Percentiles rank a stretch among this genome's conserved stretches.
phyloP scores from a whole-genome alignment of 2,329 filamentous ascomycete genomes.

The Colletotrichum sp. region DNA sequence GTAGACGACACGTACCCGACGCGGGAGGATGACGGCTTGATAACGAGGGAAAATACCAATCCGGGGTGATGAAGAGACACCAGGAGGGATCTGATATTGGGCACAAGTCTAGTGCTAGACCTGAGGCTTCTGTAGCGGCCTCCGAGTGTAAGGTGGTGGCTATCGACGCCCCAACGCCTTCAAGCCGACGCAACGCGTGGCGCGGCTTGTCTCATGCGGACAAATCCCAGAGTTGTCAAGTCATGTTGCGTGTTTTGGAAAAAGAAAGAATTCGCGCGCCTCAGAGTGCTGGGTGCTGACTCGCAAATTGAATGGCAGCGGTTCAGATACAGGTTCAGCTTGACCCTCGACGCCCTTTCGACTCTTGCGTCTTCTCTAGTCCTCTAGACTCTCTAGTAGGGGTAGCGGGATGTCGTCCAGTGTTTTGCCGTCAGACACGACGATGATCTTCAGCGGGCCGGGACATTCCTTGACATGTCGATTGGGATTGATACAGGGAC shows the following conservation, averaged over 20 bases:
- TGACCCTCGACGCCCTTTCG: background rate
- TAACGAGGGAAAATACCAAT: background rate
- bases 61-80: background rate
- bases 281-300: background rate
- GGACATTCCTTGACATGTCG: slow-evolving; percentile 8
- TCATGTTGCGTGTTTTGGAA: background rate
- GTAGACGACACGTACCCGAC: background rate
- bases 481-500: background rate
- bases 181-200: background rate
- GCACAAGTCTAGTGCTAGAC: background rate
- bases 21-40: background rate
- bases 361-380: background rate
- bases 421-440: slow-evolving; percentile 3
- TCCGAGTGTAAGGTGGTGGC: background rate
- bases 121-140: background rate
- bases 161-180: background rate
- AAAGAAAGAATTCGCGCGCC: background rate
- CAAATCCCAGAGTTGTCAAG: background rate
- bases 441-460: slow-evolving; percentile 18
- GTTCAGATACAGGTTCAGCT: background rate
- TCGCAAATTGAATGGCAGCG: background rate
- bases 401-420: background rate
- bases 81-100: background rate
- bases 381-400: background rate
- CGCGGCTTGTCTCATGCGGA: background rate